Conservation (phyloP, 257 asterid genomes). For the Solanum medicagineum region DNA sequence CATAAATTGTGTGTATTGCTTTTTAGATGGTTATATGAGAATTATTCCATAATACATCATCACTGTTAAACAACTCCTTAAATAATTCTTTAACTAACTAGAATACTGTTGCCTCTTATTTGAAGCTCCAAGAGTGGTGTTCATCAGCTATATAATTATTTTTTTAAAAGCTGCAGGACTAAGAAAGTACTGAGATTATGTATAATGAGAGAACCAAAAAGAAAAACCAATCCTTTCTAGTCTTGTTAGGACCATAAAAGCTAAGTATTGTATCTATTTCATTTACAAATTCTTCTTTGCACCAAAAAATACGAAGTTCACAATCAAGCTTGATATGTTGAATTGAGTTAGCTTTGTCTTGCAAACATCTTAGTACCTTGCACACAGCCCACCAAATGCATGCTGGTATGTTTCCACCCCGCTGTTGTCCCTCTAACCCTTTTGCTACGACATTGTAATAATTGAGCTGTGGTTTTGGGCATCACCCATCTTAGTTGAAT, state of each 20-base stretch:
- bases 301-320: not conserved
- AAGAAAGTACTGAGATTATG: not conserved
- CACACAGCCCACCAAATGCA: not conserved
- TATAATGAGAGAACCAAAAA: not conserved
- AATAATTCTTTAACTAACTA: not conserved
- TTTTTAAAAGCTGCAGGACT: not conserved
- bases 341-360: not conserved
- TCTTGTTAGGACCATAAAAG: not conserved
- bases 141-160: not conserved
- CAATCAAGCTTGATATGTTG: not conserved
- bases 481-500: not conserved
- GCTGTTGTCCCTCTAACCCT: not conserved
- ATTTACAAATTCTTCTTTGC: not conserved
- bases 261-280: not conserved
- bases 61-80: not conserved
- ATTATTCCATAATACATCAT: not conserved
- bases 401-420: not conserved
- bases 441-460: not conserved
- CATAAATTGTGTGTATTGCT: not conserved
- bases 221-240: not conserved
- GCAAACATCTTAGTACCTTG: not conserved
- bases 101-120: not conserved
- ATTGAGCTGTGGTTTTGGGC: not conserved
- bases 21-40: not conserved
- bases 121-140: not conserved